Conservation (phyloP, 306 rosid genomes). For the Lagenaria siceraria region DNA sequence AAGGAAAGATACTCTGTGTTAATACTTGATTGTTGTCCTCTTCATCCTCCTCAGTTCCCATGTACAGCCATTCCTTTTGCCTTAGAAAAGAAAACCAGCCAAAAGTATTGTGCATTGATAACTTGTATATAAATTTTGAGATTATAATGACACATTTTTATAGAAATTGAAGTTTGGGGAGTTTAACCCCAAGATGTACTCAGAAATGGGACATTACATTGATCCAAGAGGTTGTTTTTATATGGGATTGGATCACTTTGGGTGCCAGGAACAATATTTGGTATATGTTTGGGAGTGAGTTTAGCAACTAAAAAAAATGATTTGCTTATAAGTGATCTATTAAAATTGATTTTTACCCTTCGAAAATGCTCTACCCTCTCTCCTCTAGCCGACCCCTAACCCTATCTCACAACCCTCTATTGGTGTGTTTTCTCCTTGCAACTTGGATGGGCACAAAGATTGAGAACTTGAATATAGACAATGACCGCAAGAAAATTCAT, state of each 20-base stretch:
- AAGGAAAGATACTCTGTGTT: neutral
- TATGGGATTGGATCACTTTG: neutral
- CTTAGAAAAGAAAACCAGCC: neutral
- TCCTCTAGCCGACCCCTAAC: too few relatives aligned
- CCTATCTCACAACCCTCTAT: too few relatives aligned
- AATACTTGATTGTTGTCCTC: neutral
- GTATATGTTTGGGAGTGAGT: too few relatives aligned
- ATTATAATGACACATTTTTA: neutral
- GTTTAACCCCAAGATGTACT: neutral
- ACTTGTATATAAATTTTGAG: slow-evolving; percentile 4
- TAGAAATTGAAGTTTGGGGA: neutral
- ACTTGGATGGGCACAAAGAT: too few relatives aligned
- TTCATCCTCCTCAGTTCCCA: neutral
- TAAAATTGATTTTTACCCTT: too few relatives aligned
- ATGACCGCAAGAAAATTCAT: too few relatives aligned
- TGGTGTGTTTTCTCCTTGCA: too few relatives aligned
- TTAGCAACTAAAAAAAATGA: too few relatives aligned
- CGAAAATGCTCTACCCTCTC: too few relatives aligned
- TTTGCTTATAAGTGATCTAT: too few relatives aligned
- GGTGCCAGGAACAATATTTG: too few relatives aligned
- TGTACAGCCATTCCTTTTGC: slow-evolving; percentile 10
- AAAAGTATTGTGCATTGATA: slow-evolving; percentile 4
- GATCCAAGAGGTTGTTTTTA: neutral
- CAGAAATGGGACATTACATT: neutral
- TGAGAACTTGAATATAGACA: too few relatives aligned